Evolutionary conservation across 192 early-diverging fungal genomes (phyloP), one percentile per base, ranked within the genome.

Genomic region (Backusella macrospora): DNA sequence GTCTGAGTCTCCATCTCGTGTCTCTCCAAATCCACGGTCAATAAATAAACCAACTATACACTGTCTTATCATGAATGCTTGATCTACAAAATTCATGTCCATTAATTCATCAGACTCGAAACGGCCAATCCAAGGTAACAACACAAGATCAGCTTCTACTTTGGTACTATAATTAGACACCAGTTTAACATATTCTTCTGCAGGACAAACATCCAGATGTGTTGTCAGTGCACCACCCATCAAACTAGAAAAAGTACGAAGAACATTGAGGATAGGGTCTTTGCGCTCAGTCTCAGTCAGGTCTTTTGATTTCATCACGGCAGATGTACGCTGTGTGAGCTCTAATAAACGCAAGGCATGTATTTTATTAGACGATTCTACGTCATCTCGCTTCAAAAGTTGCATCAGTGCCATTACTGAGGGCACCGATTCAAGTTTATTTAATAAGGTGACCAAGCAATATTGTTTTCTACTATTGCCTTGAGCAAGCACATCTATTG

Each of bases 261-360:
- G 91, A 52, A 96, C 90, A 29, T 87, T 92, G 76, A 98, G 79
- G 13, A 95, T 84, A 0, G 94, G 87, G 71, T 97, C 96, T 12
- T 80, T 76, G 4, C 84, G 81, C 7, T 90, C 69, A 9, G 89
- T 93, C 21, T 86, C 80, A 37, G 80, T 83, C 0, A 81, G 80
- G 55, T 96, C 91, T 34, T 86, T 78, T 26, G 89, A 89, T 78
- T 90, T 85, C 88, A 98, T 90, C 14, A 96, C 79, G 16, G 90
- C 86, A 0, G 95, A 95, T 23, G 90, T 87, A 52, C 95, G 92
- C 26, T 95, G 88, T 8, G 91, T 92, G 15, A 94, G 79, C 68
- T 91, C 89, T 40, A 96, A 72, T 5, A 98, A 70, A 21, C 96
- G 90, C 44, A 98, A 83, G 3, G 91, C 95, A 70, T 85, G 64